A percentile compares a stretch with the other conserved stretches of the same genome.
Conservation (phyloP, 164 flowering plant species). For the Tinospora cordifolia region DNA sequence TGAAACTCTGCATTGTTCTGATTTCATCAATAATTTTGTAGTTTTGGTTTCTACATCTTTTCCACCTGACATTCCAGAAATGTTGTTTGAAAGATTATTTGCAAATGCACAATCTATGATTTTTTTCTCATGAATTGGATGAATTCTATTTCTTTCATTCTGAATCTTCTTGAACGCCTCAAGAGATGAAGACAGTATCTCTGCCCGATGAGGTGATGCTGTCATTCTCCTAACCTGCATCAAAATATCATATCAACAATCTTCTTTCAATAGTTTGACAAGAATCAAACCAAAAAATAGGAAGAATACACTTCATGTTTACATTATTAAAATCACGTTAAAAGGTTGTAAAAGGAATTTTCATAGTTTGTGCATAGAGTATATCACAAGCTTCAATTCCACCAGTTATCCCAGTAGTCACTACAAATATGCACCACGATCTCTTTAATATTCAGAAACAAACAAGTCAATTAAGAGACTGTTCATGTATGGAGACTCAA, state of each 20-base stretch:
- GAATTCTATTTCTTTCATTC: slow-evolving; percentile 50
- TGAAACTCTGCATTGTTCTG: slow-evolving; percentile 32
- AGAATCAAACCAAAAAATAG: background rate
- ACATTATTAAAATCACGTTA: too few relatives aligned
- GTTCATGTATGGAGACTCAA: too few relatives aligned
- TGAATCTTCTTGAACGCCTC: slow-evolving; percentile 93
- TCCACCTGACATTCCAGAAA: slow-evolving; percentile 17
- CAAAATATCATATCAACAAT: background rate
- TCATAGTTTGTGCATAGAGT: too few relatives aligned
- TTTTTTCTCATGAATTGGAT: slow-evolving; percentile 22
- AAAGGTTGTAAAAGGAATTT: too few relatives aligned
- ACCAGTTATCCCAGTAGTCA: too few relatives aligned
- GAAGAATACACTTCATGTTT: background rate
- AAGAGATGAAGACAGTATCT: slow-evolving; percentile 83
- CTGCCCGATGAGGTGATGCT: slow-evolving; percentile 86
- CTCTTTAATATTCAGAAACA: too few relatives aligned
- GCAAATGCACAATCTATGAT: slow-evolving; percentile 17
- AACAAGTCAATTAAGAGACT: too few relatives aligned
- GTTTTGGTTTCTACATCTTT: slow-evolving; percentile 21
- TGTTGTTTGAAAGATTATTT: slow-evolving; percentile 16
- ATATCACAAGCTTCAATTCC: too few relatives aligned
- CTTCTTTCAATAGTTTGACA: background rate
- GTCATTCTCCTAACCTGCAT: slow-evolving; percentile 93
- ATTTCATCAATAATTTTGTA: slow-evolving; percentile 25
- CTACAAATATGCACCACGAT: background rate